phyloP scores from a whole-genome alignment of 208 protist species.

The Acanthamoeba healyi region DNA sequence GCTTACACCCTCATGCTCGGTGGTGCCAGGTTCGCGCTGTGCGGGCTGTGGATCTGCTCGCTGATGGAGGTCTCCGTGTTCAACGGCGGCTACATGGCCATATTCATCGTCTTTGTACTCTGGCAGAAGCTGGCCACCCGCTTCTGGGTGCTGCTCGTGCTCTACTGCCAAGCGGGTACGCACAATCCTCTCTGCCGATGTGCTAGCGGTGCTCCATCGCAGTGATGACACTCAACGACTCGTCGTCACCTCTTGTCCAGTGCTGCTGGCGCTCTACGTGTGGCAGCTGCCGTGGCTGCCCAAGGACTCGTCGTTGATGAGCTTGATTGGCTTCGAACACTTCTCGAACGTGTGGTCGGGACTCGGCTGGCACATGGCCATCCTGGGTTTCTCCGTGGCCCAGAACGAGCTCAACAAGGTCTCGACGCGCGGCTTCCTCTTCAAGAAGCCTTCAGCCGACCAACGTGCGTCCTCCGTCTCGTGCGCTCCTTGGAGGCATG shows the following conservation, averaged over 20 bases:
- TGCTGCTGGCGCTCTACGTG: slow-evolving; percentile 61
- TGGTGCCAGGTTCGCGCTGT: slow-evolving; percentile 55
- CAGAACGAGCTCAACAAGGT: slow-evolving; percentile 74
- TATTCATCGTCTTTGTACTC: slow-evolving; percentile 73
- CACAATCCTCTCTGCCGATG: neutral
- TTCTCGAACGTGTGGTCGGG: slow-evolving; percentile 45
- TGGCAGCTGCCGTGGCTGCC: slow-evolving; percentile 67
- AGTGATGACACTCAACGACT: no score
- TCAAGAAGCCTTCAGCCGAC: slow-evolving; percentile 34
- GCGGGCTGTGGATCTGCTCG: slow-evolving; percentile 66
- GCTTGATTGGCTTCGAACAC: slow-evolving; percentile 55
- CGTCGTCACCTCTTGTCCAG: neutral
- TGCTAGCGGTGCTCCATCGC: no score
- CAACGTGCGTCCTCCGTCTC: neutral
- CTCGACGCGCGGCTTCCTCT: slow-evolving; percentile 57
- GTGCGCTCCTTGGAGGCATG: no score
- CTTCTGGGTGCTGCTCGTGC: slow-evolving; percentile 58
- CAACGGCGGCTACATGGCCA: slow-evolving; percentile 68
- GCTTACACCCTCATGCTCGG: neutral
- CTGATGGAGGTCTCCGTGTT: slow-evolving; percentile 36
- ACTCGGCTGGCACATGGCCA: slow-evolving; percentile 48
- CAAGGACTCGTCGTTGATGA: slow-evolving; percentile 3
- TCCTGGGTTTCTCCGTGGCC: slow-evolving; percentile 62
- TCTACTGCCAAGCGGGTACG: slow-evolving; percentile 34
- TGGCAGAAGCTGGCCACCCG: slow-evolving; percentile 63